Base-by-base conservation (phyloP, 2,329 filamentous ascomycete species). In the Knoxdaviesia capensis region DNA sequence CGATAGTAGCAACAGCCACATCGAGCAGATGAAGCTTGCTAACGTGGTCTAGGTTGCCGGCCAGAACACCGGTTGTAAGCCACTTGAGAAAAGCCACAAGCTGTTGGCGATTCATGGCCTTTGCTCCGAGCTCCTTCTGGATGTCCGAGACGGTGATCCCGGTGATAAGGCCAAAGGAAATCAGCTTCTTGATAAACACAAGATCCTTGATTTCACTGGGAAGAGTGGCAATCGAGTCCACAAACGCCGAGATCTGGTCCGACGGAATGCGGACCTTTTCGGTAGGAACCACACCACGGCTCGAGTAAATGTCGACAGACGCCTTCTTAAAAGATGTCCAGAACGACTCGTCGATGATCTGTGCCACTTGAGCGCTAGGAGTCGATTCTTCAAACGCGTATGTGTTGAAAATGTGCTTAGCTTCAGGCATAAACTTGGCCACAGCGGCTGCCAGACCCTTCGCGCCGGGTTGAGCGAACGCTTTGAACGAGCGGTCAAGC, bases 321-420 rank as follows among this genome's bases (percentile, higher is more conserved):
- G 84, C 76, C 48, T 79, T 80, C 54, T 75, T 79, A 53, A 82
- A 90, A 47, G 84, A 87, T 34, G 77, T 92, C 90, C 90, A 98
- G 55, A 98, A 98, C 0, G 86, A 83, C 58, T 94, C 84, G 53
- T 94, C 87, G 42, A 98, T 84, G 46, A 84, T 80, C 53, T 85
- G 76, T 0, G 86, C 84, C 20, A 96, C 81, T 46, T 82, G 71
- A 1, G 71, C 71, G 47, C 82, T 92, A 1, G 90, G 90, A 0
- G 92, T 96, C 1, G 90, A 94, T 53, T 94, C 84, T 34, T 69
- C 71, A 50, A 90, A 93, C 0, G 81, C 83, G 55, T 90, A 98
- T 11, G 90, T 88, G 49, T 84, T 82, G 46, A 90, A 69, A 3
- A 80, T 78, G 54, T 94, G 87, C 11, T 85, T 63, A 9, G 86